phyloP scores from a whole-genome alignment of 805 yeast species.

The Candida maesae region DNA sequence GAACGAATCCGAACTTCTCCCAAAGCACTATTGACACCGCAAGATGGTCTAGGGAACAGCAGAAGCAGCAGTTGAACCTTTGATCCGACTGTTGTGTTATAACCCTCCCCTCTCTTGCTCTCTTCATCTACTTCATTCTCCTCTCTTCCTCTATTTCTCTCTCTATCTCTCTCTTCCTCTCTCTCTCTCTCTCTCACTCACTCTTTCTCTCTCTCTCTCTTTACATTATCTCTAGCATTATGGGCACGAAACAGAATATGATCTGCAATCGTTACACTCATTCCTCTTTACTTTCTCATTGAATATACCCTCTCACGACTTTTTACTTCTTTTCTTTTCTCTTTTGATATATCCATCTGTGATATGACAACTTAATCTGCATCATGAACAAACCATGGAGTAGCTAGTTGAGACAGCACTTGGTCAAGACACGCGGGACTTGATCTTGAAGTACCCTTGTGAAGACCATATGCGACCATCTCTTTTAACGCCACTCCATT shows the following conservation, averaged over 20 bases:
- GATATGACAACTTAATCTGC: too few species aligned
- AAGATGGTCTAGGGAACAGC: conserved; percentile 90
- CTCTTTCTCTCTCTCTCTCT: neutral
- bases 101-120: too few species aligned
- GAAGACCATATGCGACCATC: too few species aligned
- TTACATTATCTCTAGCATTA: neutral
- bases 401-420: too few species aligned
- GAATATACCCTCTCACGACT: conserved; percentile 12
- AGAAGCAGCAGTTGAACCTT: conserved; percentile 21
- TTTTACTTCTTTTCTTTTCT: neutral
- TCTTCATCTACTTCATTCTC: conserved; percentile 12
- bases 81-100: conserved; percentile 9
- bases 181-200: neutral
- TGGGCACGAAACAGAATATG: too few species aligned
- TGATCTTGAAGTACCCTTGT: too few species aligned
- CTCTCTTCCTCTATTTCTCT: conserved; percentile 13
- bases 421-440: too few species aligned
- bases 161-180: conserved; percentile 2
- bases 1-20: conserved; percentile 57
- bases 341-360: too few species aligned
- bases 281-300: conserved; percentile 5
- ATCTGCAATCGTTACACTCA: neutral
- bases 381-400: too few species aligned
- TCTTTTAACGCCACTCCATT: too few species aligned
- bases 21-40: conserved; percentile 85